Percentiles rank a stretch among this genome's conserved stretches.
phyloP scores from a whole-genome alignment of 1,284 basidiomycete species.

The Boletus holoroseus region DNA sequence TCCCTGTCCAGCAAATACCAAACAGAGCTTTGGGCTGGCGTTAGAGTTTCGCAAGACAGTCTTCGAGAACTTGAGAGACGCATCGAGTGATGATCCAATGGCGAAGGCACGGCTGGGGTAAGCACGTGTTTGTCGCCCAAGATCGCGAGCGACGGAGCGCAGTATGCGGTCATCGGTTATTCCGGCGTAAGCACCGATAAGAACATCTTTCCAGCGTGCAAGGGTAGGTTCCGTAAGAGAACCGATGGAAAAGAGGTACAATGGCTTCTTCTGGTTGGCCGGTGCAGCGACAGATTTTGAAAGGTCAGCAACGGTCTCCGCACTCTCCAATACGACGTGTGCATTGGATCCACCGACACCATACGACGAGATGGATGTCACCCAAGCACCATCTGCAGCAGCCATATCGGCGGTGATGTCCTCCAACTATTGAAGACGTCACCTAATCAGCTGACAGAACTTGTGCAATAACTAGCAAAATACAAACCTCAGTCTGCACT shows the following conservation, averaged over 20 bases:
- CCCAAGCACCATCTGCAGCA: constrained; percentile 24
- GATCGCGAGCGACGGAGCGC: constrained; percentile 24
- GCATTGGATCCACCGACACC: constrained; percentile 30
- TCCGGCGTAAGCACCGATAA: constrained; percentile 13
- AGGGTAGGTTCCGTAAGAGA: constrained; percentile 25
- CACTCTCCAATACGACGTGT: constrained; percentile 26
- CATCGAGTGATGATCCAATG: constrained; percentile 20
- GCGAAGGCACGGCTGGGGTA: constrained; percentile 25
- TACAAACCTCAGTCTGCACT: constrained; percentile 24
- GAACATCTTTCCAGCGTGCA: constrained; percentile 24
- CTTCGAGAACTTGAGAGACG: constrained; percentile 24
- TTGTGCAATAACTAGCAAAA: background rate
- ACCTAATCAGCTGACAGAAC: constrained; percentile 1
- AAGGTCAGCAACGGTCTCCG: constrained; percentile 12
- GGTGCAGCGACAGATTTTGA: background rate
- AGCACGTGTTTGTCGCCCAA: constrained; percentile 27
- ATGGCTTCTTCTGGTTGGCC: constrained; percentile 4
- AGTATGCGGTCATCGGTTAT: constrained; percentile 20
- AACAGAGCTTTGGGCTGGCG: constrained; percentile 28
- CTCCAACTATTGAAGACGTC: constrained; percentile 16
- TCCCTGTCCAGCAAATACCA: constrained; percentile 31
- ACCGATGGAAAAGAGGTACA: constrained; percentile 25
- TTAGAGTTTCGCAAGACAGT: constrained; percentile 21
- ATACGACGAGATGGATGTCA: constrained; percentile 30
- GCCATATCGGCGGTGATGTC: constrained; percentile 23